Evolutionary conservation across 2,329 filamentous ascomycete genomes (phyloP).

Genomic region (Teratosphaeria nubilosa): DNA sequence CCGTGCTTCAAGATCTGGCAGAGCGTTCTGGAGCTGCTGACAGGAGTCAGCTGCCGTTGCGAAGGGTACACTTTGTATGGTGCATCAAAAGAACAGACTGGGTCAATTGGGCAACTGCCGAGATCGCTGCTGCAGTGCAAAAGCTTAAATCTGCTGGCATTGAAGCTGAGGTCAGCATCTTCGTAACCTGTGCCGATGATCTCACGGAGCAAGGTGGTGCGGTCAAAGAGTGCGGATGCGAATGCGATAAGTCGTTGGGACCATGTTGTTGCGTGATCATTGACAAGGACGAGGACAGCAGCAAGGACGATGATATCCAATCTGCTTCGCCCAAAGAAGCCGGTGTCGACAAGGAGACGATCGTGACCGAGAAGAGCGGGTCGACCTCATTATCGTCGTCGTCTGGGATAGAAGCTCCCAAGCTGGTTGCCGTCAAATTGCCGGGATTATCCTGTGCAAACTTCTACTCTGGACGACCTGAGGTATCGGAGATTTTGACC

Average conservation of each 20-base stretch:
- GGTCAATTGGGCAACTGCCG: conserved; percentile 13
- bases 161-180: conserved; percentile 13
- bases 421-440: conserved; percentile 1
- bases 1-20: conserved; percentile 17
- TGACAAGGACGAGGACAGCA: conserved; percentile 4
- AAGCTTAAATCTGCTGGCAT: conserved; percentile 11
- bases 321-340: neutral
- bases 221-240: conserved; percentile 14
- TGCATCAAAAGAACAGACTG: conserved; percentile 14
- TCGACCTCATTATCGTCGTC: neutral
- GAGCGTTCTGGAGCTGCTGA: conserved; percentile 9
- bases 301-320: conserved; percentile 5
- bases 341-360: neutral
- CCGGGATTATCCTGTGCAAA: conserved; percentile 11
- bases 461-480: conserved; percentile 17
- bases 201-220: conserved; percentile 10
- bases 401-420: neutral
- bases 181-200: conserved; percentile 17
- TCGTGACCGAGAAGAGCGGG: neutral
- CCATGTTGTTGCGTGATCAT: conserved; percentile 15
- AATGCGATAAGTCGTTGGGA: conserved; percentile 16
- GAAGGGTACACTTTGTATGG: conserved; percentile 17
- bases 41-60: conserved; percentile 12
- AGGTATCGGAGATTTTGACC: conserved; percentile 8
- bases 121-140: conserved; percentile 11